A percentile compares a stretch with the other conserved stretches of the same genome.
phyloP scores from a whole-genome alignment of 352 stramenopile genomes.

The Pythium volutum region DNA sequence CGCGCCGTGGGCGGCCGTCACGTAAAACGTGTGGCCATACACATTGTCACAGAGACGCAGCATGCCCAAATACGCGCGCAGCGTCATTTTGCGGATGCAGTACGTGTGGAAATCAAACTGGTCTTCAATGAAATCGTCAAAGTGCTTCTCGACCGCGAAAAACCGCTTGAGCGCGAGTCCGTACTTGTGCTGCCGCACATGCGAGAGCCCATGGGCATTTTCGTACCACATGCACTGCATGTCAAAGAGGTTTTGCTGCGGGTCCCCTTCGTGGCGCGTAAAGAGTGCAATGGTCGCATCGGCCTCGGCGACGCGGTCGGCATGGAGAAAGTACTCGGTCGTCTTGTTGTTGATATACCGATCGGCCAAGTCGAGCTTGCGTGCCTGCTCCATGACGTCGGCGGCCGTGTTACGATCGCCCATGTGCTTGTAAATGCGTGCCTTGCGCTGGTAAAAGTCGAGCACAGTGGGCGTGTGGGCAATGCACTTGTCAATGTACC shows the following conservation, averaged over 20 bases:
- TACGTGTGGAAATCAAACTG: slow-evolving; percentile 99
- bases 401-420: slow-evolving; percentile 91
- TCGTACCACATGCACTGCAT: slow-evolving; percentile 99
- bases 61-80: slow-evolving; percentile 94
- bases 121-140: slow-evolving; percentile 97
- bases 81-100: slow-evolving; percentile 97
- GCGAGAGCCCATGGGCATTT: slow-evolving; percentile 80
- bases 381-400: slow-evolving; percentile 88
- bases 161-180: slow-evolving; percentile 94
- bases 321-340: slow-evolving; percentile 96
- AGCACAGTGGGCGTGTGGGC: slow-evolving; percentile 88
- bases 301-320: slow-evolving; percentile 90
- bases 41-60: slow-evolving; percentile 93
- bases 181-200: slow-evolving; percentile 58
- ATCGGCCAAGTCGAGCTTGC: slow-evolving; percentile 95
- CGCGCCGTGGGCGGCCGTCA: slow-evolving; percentile 82
- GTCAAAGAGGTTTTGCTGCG: slow-evolving; percentile 95
- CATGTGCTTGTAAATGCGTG: slow-evolving; percentile 91
- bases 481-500: slow-evolving; percentile 92
- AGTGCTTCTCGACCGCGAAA: slow-evolving; percentile 95
- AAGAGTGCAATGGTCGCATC: slow-evolving; percentile 96
- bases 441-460: slow-evolving; percentile 95
- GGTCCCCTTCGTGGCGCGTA: slow-evolving; percentile 95
- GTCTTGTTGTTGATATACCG: slow-evolving; percentile 99
- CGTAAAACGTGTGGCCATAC: slow-evolving; percentile 89